Base-by-base conservation (phyloP, 768 basidiomycete species). In the Atractiella rhizophila region DNA sequence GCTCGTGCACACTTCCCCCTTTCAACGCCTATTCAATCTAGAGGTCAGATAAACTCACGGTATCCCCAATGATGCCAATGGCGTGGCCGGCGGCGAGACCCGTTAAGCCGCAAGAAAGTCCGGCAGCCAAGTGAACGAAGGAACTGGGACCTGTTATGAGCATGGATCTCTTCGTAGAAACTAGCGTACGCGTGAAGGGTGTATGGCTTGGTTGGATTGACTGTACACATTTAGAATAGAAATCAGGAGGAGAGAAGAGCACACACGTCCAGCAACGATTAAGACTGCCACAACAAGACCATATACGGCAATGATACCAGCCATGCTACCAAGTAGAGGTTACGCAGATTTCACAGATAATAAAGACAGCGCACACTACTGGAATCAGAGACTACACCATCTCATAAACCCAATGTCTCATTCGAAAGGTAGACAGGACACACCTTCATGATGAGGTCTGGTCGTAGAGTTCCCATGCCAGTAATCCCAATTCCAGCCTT, bases 381-480 rank as follows among this genome's bases (percentile, higher is more conserved):
- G 86, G 86, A 48, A 94, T 83, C 39, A 91, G 67, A 13, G 82
- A 86, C 82, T 86, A 52, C 3, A 13, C 16, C 23, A 24, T 0
- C 42, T n/a, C n/a, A n/a, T 42, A 29, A 33, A 21, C 20, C 39
- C 16, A 15, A 19, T 3, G 30, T 7, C 3, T 30, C 11, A 32
- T 35, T 15, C 9, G 13, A n/a, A 8, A 12, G 24, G 28, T 10
- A 8, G 6, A 6, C 4, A 15, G 7, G 18, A 54, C 66, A 51
- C 51, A 75, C 86, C 70, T 83, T 96, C 91, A 98, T 98, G 57
- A 98, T 81, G 51, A 96, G 67, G 56, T 98, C 91, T 47, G 91
- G 91, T 55, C 70, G 74, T 63, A 96, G 86, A 36, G 74, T 71
- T 40, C 85, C 86, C 43, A 96, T 63, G 21, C 91, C 88, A 42